phyloP scores from a whole-genome alignment of 768 basidiomycete genomes.

The Tephrocybe sp. region DNA sequence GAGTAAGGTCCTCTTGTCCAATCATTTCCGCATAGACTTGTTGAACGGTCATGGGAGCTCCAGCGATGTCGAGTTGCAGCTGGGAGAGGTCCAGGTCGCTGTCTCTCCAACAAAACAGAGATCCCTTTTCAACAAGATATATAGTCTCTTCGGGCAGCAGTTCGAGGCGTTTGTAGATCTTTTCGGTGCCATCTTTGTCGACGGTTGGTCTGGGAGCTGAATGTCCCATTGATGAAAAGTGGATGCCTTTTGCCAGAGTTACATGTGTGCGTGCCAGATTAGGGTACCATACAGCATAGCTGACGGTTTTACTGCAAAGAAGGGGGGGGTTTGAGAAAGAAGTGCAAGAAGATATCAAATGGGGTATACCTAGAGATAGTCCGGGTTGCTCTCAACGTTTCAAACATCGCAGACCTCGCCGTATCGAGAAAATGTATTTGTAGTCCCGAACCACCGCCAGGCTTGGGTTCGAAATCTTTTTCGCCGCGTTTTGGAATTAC shows the following conservation, averaged over 20 bases:
- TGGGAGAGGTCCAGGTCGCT: constrained; percentile 27
- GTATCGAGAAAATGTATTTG: constrained; percentile 82
- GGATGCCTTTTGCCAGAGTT: constrained; percentile 74
- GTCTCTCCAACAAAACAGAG: constrained; percentile 80
- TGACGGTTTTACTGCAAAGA: constrained; percentile 62
- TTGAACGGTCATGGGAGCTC: constrained; percentile 85
- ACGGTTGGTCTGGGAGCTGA: constrained; percentile 54
- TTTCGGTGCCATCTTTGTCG: constrained; percentile 33
- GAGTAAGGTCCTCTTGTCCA: constrained; percentile 68
- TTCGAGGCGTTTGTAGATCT: constrained; percentile 66
- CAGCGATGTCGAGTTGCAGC: constrained; percentile 40
- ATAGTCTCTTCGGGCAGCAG: constrained; percentile 94
- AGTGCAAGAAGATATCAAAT: not conserved
- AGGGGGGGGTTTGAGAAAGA: constrained; percentile 1
- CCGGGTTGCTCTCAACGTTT: constrained; percentile 68
- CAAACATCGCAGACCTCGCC: constrained; percentile 83
- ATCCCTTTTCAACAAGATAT: constrained; percentile 89
- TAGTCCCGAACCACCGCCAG: constrained; percentile 62
- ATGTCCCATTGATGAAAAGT: constrained; percentile 80
- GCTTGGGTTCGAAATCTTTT: constrained; percentile 91
- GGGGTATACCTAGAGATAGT: constrained; percentile 67
- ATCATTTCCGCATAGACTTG: constrained; percentile 88
- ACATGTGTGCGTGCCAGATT: constrained; percentile 61
- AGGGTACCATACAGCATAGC: constrained; percentile 81
- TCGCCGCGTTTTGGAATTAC: constrained; percentile 95